Evolutionary conservation across 495 filamentous ascomycete species (phyloP).

Genomic region (Hyaloscypha variabilis): DNA sequence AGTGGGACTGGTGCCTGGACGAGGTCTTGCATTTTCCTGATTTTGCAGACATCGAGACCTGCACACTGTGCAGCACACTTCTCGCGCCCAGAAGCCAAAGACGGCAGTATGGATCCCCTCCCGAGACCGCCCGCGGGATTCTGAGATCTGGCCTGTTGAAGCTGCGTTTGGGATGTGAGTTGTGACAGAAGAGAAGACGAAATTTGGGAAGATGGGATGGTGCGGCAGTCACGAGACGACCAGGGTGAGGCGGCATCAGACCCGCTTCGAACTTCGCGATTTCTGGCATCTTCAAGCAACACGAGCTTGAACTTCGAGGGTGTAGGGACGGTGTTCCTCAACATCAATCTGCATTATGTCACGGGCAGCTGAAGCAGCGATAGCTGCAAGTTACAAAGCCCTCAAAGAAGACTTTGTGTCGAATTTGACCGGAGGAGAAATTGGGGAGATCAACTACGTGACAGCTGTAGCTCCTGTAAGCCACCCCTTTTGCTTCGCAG

Average conservation of each 20-base stretch:
- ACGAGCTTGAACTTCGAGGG: background rate
- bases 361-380: slow-evolving; percentile 30
- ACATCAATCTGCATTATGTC: slow-evolving; percentile 25
- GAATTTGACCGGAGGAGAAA: slow-evolving; percentile 80
- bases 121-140: background rate
- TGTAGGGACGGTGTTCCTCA: slow-evolving; percentile 8
- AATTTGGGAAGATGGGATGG: background rate
- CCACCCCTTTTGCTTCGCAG: background rate
- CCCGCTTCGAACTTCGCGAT: slow-evolving; percentile 8
- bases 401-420: slow-evolving; percentile 96
- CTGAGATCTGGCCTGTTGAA: background rate
- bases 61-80: background rate
- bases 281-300: slow-evolving; percentile 29
- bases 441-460: slow-evolving; percentile 85
- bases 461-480: slow-evolving; percentile 85
- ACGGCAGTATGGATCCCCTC: background rate
- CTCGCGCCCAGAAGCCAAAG: background rate
- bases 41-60: background rate
- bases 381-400: slow-evolving; percentile 70
- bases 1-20: background rate
- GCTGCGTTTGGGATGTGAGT: background rate
- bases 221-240: background rate
- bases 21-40: background rate
- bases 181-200: background rate
- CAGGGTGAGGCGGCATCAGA: slow-evolving; percentile 2